Evolutionary conservation across 768 basidiomycete species (phyloP), one percentile per base, ranked within the genome.

Genomic region (Tricholoma saponaceum): DNA sequence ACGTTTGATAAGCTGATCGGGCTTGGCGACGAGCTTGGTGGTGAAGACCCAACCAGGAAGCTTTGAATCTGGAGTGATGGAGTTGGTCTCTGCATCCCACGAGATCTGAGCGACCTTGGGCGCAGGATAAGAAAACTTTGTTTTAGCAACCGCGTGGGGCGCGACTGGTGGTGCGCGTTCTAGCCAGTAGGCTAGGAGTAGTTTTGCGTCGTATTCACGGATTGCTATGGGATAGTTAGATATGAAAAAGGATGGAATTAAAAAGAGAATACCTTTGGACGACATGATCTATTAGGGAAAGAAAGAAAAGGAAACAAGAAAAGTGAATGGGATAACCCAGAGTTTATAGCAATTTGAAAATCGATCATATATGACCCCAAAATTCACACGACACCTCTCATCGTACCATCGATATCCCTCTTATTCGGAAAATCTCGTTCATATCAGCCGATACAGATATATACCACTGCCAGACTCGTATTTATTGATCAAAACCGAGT

Each of bases 1-100:
- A 63, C 97, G 90, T 81, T 98, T 99, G 85, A 98, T 98, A 74
- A 98, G 89, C 78, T 97, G 95, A 78, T 96, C 95, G 23, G 95
- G 95, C 79, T 97, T 97, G 16, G 87, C 95, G 67, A 97, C 95
- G 72, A 96, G 91, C 80, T 92, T 92, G 64, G 76, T 84, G 63
- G 80, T 84, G 76, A 84, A 86, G 33, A 95, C 89, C 92, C 92
- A 95, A 65, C 80, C 74, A 14, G 91, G 91, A 28, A 94, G 72
- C 66, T 78, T 74, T 23, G 72, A 71, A 55, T 79, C 79, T 41
- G 79, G 76, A 66, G 80, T 83, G 74, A 81, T 76, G 32, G 73
- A 66, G 62, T 75, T 79, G 6, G 90, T 87, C 44, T 73, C 81
- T 3, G 88, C 73, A 72, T 94, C 92, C 89, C 91, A 94, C 10